Percentiles rank a stretch among this genome's conserved stretches.
Conservation (phyloP, 2,329 filamentous ascomycete species). For the Clonostachys chloroleuca region DNA sequence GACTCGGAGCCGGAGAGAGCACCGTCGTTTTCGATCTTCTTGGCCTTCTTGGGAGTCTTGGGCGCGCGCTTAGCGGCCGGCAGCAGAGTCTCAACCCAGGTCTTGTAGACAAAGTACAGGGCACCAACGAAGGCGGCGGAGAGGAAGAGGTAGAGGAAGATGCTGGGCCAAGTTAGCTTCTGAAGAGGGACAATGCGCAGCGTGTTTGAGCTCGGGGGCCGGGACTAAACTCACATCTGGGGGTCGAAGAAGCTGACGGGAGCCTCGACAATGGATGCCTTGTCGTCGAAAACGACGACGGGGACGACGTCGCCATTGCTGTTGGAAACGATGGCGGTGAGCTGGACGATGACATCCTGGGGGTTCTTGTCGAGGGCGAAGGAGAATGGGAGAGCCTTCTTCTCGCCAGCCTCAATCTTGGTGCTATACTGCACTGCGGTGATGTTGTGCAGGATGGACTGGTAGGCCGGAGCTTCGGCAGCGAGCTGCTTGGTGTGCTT, state of each 20-base stretch:
- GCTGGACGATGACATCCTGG: conserved; percentile 76
- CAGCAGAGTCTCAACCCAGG: conserved; percentile 95
- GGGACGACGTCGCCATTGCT: conserved; percentile 67
- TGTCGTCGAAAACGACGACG: conserved; percentile 74
- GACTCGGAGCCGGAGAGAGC: conserved; percentile 61
- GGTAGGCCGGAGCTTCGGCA: conserved; percentile 34
- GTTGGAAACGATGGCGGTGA: conserved; percentile 71
- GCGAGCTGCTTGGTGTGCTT: conserved; percentile 49
- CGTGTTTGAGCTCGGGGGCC: neutral
- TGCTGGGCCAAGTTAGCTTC: conserved; percentile 52
- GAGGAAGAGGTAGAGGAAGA: conserved; percentile 96
- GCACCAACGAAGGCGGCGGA: conserved; percentile 72
- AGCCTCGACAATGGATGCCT: conserved; percentile 82
- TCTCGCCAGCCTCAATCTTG: conserved; percentile 70
- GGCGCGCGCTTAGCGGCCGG: conserved; percentile 75
- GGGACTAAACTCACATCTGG: conserved; percentile 69
- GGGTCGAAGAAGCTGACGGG: conserved; percentile 91
- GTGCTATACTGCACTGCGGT: conserved; percentile 71
- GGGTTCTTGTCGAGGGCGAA: conserved; percentile 92
- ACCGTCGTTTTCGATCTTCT: conserved; percentile 63
- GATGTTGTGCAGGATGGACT: conserved; percentile 75
- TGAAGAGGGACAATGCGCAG: neutral
- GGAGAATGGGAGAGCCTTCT: conserved; percentile 72
- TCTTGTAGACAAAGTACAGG: conserved; percentile 96
- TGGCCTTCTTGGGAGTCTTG: conserved; percentile 53